Evolutionary conservation across 2,329 filamentous ascomycete species (phyloP).

Genomic region (Grosmannia clavigera): DNA sequence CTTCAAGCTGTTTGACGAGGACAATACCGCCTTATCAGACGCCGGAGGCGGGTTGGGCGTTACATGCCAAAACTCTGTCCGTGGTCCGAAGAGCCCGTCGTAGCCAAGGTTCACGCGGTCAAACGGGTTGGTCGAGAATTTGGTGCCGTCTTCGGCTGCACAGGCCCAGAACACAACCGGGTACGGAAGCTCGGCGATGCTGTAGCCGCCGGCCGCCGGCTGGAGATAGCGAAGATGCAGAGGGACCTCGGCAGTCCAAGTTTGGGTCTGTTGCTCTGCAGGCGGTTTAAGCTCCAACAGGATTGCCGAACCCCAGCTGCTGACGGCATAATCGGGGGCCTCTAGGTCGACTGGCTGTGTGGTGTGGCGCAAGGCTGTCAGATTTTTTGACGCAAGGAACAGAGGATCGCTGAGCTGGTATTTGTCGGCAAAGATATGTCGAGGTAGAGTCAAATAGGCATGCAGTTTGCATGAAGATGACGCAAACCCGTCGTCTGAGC

Average conservation of each 20-base stretch:
- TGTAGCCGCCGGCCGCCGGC: conserved; percentile 44
- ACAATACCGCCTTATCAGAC: not conserved
- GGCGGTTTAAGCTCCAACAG: conserved; percentile 57
- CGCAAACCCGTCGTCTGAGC: conserved; percentile 17
- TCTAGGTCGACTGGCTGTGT: conserved; percentile 78
- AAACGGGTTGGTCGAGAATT: conserved; percentile 70
- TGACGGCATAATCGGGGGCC: conserved; percentile 69
- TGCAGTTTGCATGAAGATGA: conserved; percentile 50
- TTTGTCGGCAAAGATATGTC: conserved; percentile 69
- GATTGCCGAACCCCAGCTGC: conserved; percentile 66
- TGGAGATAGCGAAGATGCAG: conserved; percentile 75
- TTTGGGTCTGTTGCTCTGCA: conserved; percentile 5
- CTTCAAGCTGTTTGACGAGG: conserved; percentile 24
- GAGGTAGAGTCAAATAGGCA: conserved; percentile 72
- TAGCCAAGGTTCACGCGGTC: conserved; percentile 77
- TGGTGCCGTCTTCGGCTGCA: conserved; percentile 47
- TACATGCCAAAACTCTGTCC: conserved; percentile 76
- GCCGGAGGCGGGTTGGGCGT: conserved; percentile 30
- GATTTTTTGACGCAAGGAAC: conserved; percentile 70
- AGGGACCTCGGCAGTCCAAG: conserved; percentile 60
- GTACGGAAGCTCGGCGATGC: conserved; percentile 54
- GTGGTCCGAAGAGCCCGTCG: conserved; percentile 63
- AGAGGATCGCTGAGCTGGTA: conserved; percentile 70
- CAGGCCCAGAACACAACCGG: conserved; percentile 90
- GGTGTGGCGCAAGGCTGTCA: conserved; percentile 54